Percentiles rank a stretch among this genome's conserved stretches.
Conservation (phyloP, 768 basidiomycete genomes). For the Podaxis sp. region DNA sequence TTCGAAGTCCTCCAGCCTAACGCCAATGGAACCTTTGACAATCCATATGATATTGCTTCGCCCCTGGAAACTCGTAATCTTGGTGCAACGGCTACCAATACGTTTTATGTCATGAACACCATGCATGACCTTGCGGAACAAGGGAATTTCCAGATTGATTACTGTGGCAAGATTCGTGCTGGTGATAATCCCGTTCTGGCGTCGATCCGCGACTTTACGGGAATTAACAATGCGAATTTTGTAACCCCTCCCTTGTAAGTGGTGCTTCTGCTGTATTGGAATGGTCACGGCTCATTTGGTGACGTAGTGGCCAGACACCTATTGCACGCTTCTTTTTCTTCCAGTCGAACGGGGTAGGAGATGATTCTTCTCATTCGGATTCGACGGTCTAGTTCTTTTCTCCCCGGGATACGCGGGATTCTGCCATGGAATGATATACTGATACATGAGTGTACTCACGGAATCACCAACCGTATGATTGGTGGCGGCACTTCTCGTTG, state of each 20-base stretch:
- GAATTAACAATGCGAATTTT: conserved; percentile 39
- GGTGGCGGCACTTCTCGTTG: conserved; percentile 57
- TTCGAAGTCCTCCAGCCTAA: background rate
- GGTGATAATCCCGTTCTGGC: conserved; percentile 46
- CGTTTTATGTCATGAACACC: conserved; percentile 56
- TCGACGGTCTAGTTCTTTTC: background rate
- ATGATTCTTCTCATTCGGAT: background rate
- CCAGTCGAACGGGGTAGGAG: background rate
- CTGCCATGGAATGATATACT: conserved; percentile 55
- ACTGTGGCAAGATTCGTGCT: conserved; percentile 35
- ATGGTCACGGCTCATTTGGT: background rate
- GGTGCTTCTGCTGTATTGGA: conserved; percentile 19
- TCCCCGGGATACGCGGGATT: conserved; percentile 45
- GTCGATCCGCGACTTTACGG: conserved; percentile 43
- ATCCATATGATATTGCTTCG: background rate
- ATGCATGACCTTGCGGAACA: conserved; percentile 42
- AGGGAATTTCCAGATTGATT: background rate
- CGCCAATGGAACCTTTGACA: background rate
- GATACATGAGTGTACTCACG: conserved; percentile 47
- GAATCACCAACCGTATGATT: conserved; percentile 43
- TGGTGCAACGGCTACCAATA: conserved; percentile 46
- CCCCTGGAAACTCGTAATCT: conserved; percentile 26
- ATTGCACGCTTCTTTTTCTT: conserved; percentile 3
- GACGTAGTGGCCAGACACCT: background rate
- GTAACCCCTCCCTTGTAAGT: conserved; percentile 36